Base-by-base conservation (phyloP, 108 stramenopile species). In the Fragilaria crotonensis region DNA sequence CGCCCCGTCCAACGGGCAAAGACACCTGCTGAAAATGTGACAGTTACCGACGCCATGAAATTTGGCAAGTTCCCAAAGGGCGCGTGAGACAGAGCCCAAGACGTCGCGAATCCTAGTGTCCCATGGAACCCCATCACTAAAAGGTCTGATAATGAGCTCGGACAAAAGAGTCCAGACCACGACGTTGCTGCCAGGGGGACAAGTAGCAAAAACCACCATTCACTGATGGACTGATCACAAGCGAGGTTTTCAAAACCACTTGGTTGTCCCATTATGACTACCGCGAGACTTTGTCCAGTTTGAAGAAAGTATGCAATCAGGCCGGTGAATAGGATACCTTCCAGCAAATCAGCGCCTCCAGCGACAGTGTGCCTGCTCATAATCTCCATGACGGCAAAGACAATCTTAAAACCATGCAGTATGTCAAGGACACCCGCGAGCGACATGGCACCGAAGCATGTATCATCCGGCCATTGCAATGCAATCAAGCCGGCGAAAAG, bases 381-480 rank as follows among this genome's bases (percentile, higher is more conserved):
- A 33, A 71, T 48, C 44, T 71, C 70, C 20, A 71, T 64, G 41
- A 71, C 36, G 9, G 63, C 45, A 31, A 64, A 71, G 2, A 71
- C 70, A 9, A 71, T 58, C 30, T 44, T 28, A 36, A 71, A 71
- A 44, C 70, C 70, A 45, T 71, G 70, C 19, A 71, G 48, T 31
- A 64, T 54, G 31, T 71, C 70, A 9, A 71, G 4, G 27, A 71
- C 57, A 27, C 41, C 45, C 1, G 30, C 70, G 25, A 71, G 46
- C 3, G 63, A 63, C 46, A 71, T 71, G 57, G 63, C 70, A 33
- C 48, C 56, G 29, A 59, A 71, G 32, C 63, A 71, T 5, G 58
- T 59, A 2, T 52, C 25, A 25, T 59, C 14, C 20, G 62, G 63
- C 30, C 45, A 71, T 33, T 4, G 5, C 9, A 64, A 21, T 26